Conservation (phyloP, 345 rosid species). For the Pseudoturritis turrita region DNA sequence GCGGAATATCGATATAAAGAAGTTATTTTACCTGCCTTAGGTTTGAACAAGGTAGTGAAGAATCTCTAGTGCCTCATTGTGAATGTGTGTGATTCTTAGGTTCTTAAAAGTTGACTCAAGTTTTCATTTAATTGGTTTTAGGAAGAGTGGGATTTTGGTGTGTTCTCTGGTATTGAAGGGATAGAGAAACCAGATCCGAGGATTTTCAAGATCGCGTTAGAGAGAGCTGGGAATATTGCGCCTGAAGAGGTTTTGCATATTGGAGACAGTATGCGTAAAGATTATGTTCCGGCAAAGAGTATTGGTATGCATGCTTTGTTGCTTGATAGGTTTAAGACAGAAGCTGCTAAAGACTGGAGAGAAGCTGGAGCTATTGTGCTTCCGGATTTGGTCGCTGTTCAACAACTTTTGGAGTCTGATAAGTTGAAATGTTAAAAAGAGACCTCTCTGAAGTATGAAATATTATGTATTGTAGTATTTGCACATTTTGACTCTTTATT, state of each 20-base stretch:
- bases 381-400: slow-evolving; percentile 70
- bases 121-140: slow-evolving; percentile 12
- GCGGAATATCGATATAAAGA: slow-evolving; percentile 85
- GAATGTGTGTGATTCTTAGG: slow-evolving; percentile 1
- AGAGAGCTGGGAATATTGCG: slow-evolving; percentile 71
- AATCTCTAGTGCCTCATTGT: not conserved
- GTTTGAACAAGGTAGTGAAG: slow-evolving; percentile 56
- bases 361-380: slow-evolving; percentile 75
- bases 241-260: slow-evolving; percentile 73
- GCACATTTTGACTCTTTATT: slow-evolving; percentile 5
- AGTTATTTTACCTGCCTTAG: slow-evolving; percentile 88
- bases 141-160: slow-evolving; percentile 98
- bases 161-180: slow-evolving; percentile 90
- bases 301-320: slow-evolving; percentile 89
- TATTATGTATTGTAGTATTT: slow-evolving; percentile 14
- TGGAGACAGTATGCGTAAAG: slow-evolving; percentile 92
- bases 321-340: slow-evolving; percentile 82
- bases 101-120: not conserved
- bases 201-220: slow-evolving; percentile 66
- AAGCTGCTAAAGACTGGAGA: slow-evolving; percentile 77
- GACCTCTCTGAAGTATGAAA: slow-evolving; percentile 1
- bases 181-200: slow-evolving; percentile 88
- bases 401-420: slow-evolving; percentile 50
- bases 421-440: slow-evolving; percentile 30
- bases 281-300: slow-evolving; percentile 75